Base-by-base conservation (phyloP, 2,329 filamentous ascomycete species). In the Trichoderma sp. region DNA sequence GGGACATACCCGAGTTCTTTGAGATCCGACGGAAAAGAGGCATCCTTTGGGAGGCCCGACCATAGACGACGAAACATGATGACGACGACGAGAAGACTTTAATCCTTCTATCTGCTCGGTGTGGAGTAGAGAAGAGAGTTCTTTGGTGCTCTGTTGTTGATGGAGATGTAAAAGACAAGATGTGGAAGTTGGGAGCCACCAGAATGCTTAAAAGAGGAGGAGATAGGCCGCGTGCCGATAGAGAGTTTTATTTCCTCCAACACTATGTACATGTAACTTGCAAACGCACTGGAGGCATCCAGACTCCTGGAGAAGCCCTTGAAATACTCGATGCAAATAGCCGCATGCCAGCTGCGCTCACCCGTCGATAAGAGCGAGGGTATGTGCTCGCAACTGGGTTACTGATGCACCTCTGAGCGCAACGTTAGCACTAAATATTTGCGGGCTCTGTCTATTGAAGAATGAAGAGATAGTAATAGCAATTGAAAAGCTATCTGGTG, bases 21-120 rank as follows among this genome's bases (percentile, higher is more conserved):
- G 33, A 98, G 86, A 79, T 93, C 87, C 0, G 88, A 84, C 12
- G 91, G 88, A 81, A 93, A 97, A 14, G 86, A 81, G 1, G 91
- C 89, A 80, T 98, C 94, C 71, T 86, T 83, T n/a, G 94, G 93
- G 3, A 97, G 90, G 78, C 91, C 89, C 9, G 89, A 87, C 85
- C 90, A 90, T 53, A 88, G 87, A 74, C 93, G 93, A 68, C 92
- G 91, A 82, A 97, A 98, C 95, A 98, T 84, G 74, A 18, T 76
- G 75, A 31, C 8, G 16, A 41, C 6, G 21, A 33, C 6, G 41
- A 41, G 11, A 35, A n/a, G 8, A 3, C 6, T 0, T 27, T 12
- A 12, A 2, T 35, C 14, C 31, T 14, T 71, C 16, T 31, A n/a
- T 27, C n/a, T n/a, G 3, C 7, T 56, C n/a, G 45, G 4, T 12